Evolutionary conservation across 768 basidiomycete genomes (phyloP), one percentile per base, ranked within the genome.

Genomic region (Amylocystis lapponica): DNA sequence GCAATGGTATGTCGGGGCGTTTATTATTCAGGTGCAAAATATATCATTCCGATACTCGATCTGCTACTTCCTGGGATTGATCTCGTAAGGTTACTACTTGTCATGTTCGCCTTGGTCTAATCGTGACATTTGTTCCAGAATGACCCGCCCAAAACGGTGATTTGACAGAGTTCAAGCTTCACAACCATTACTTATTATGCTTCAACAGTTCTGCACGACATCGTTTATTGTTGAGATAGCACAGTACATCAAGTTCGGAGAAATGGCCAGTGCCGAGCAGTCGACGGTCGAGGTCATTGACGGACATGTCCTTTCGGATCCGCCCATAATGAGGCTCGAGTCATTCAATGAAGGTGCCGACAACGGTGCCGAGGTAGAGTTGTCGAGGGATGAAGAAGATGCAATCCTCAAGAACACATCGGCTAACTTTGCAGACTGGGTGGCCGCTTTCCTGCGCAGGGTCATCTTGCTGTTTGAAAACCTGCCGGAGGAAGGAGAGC

Each of bases 21-120:
- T 11, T 88, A 88, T 63, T 85, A 87, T 50, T 72, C 78, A 5
- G 90, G 91, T 12, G 88, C 86, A 3, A 89, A 89, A 58, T 76
- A 88, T 60, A 72, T 95, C 10, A 68, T 87, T 10, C 79, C 83
- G 4, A 81, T 93, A 33, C 70, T 95, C 49, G 80, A 91, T 42
- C 70, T 93, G 16, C 71, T 90, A 17, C 75, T 92, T 39, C 88
- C 90, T 6, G 90, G 88, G 4, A 89, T 94, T 51, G 91, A 94
- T 66, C 69, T 93, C 49, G 84, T 85, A 60, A 43, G 79, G n/a
- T n/a, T n/a, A n/a, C n/a, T 64, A 13, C 32, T 12, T 25, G 5
- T 36, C 25, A 16, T 17, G 11, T 37, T 25, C 4, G 10, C 39
- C 17, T 9, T 5, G 35, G 11, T 23, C n/a, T 19, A n/a, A 14